These are phyloP conservation scores for Cordyceps farinosa DNA, from an alignment of 2,329 filamentous ascomycete genomes.

Conservation along the genomic window DNA sequence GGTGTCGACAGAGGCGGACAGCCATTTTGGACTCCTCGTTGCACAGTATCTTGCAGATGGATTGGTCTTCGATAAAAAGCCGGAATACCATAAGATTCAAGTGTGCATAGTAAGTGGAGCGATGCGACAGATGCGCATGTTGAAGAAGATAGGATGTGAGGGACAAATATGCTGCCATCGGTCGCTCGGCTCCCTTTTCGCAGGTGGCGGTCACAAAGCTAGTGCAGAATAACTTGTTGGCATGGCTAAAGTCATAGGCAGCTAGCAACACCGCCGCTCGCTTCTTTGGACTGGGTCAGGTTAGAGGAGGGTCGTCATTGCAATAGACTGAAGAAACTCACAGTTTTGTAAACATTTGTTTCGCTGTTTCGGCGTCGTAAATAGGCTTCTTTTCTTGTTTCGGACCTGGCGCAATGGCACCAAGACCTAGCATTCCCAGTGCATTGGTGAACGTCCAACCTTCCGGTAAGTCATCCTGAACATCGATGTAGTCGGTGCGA, in stretches of 20 bases:
- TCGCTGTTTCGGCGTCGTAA: constrained; percentile 75
- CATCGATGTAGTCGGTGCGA: constrained; percentile 72
- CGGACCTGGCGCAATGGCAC: constrained; percentile 66
- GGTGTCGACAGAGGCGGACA: constrained; percentile 84
- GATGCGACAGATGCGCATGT: constrained; percentile 79
- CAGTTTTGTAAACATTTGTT: constrained; percentile 75
- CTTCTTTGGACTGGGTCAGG: constrained; percentile 61
- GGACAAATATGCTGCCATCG: constrained; percentile 79
- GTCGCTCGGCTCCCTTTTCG: constrained; percentile 64
- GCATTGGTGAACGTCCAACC: constrained; percentile 83
- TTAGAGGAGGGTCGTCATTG: constrained; percentile 19
- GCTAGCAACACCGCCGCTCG: constrained; percentile 78
- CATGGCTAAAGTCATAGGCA: constrained; percentile 88
- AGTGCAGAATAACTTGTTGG: constrained; percentile 93
- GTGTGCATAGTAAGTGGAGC: constrained; percentile 78
- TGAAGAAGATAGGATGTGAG: constrained; percentile 90
- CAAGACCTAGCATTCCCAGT: constrained; percentile 78
- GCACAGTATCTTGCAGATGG: constrained; percentile 79
- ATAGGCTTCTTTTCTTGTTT: constrained; percentile 56
- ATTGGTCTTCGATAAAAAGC: constrained; percentile 79
- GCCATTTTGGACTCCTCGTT: constrained; percentile 69
- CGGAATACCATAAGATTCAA: constrained; percentile 82
- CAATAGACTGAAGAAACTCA: constrained; percentile 42
- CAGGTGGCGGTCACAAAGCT: constrained; percentile 66
- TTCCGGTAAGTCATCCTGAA: constrained; percentile 87